phyloP scores from a whole-genome alignment of 1,284 basidiomycete species.

The Neolentinus lepideus region DNA sequence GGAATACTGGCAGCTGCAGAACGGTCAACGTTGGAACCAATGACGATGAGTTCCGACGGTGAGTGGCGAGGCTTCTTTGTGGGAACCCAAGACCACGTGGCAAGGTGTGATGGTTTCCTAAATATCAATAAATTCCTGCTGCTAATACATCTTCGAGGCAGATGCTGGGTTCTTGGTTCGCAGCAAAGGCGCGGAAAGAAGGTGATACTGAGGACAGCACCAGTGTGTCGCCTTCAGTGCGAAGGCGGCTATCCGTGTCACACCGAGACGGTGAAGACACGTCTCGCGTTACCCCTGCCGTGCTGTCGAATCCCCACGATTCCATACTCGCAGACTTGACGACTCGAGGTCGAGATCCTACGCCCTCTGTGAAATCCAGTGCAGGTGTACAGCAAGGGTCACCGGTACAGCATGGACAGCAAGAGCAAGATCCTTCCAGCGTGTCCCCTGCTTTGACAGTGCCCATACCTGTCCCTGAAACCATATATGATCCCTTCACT shows the following conservation, averaged over 20 bases:
- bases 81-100: neutral
- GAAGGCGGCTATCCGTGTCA: neutral
- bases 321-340: slow-evolving; percentile 45
- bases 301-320: slow-evolving; percentile 55
- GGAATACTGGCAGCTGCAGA: neutral
- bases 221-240: neutral
- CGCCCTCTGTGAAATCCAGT: slow-evolving; percentile 8
- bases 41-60: neutral
- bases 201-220: neutral
- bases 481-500: slow-evolving; percentile 43
- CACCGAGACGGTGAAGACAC: neutral
- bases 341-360: slow-evolving; percentile 15
- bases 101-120: neutral
- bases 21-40: neutral
- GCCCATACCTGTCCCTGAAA: slow-evolving; percentile 10
- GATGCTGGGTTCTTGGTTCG: neutral
- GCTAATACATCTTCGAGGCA: neutral
- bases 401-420: slow-evolving; percentile 6
- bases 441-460: slow-evolving; percentile 5
- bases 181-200: neutral
- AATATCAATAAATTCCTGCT: no score
- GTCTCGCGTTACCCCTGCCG: slow-evolving; percentile 16
- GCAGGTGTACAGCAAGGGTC: slow-evolving; percentile 8
- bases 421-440: slow-evolving; percentile 6
- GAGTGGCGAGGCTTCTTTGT: neutral